Evolutionary conservation across 208 protist genomes (phyloP).

Genomic region (Perkinsela sp.): DNA sequence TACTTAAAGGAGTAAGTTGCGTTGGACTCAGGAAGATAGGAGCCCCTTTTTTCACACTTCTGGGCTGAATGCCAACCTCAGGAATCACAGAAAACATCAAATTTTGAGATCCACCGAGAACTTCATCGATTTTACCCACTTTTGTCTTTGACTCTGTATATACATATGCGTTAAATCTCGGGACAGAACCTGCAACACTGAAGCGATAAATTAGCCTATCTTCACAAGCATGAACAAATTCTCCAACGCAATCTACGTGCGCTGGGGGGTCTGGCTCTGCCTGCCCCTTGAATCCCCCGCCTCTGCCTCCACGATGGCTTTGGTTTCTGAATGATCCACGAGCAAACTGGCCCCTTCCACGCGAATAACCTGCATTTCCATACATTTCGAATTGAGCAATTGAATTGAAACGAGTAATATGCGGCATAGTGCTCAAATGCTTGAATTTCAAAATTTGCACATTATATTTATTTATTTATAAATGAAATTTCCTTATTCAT

Average conservation of each 20-base stretch:
- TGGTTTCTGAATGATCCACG: too few relatives aligned
- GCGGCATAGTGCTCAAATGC: too few relatives aligned
- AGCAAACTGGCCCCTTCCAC: too few relatives aligned
- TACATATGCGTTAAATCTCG: conserved; percentile 67
- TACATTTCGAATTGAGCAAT: too few relatives aligned
- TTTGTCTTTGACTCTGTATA: conserved; percentile 66
- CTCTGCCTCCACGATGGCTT: conserved; percentile 29
- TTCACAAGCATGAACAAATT: conserved; percentile 54
- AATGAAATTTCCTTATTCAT: too few relatives aligned
- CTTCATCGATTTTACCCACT: conserved; percentile 68
- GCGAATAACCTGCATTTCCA: too few relatives aligned
- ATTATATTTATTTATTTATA: too few relatives aligned
- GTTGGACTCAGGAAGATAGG: conserved; percentile 47
- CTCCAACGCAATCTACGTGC: conserved; percentile 29
- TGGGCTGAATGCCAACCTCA: conserved; percentile 38
- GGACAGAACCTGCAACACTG: conserved; percentile 15
- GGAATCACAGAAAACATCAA: conserved; percentile 68
- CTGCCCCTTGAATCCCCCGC: conserved; percentile 18
- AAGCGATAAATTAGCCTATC: conserved; percentile 61
- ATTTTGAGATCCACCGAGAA: conserved; percentile 47
- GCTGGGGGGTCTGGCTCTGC: conserved; percentile 52
- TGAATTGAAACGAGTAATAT: too few relatives aligned
- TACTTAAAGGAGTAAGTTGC: conserved; percentile 38
- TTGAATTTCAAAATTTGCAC: too few relatives aligned
- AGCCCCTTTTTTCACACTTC: conserved; percentile 44